Base-by-base conservation (phyloP, 2,329 filamentous ascomycete species). In the Fusarium gaditjirri region DNA sequence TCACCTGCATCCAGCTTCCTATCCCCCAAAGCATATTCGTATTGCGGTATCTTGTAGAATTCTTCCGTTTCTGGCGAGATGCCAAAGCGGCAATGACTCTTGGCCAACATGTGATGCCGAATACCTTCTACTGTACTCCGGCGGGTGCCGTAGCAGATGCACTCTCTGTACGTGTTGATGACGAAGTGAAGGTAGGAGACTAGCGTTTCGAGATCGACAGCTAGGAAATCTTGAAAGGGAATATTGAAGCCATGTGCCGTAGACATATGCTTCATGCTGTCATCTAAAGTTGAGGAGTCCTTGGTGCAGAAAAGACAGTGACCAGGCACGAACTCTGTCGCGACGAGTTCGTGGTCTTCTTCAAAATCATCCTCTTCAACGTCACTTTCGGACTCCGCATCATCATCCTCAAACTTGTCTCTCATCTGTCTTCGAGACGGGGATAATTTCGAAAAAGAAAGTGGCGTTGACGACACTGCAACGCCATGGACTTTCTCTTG, bases 81-180 rank as follows among this genome's bases (percentile, higher is more conserved):
- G n/a, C 85, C 78, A 41, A 87, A 81, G 8, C 78, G 82, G 70
- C 86, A 88, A 65, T 88, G 86, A 0, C 84, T 82, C 43, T 86
- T 88, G 12, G 80, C 82, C 2, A 78, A 65, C 86, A 88, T 88
- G 67, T 88, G 87, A 35, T 87, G 85, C 55, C 86, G 85, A 0
- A 84, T 81, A 0, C 82, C 87, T 55, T 85, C 80, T 0, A 81
- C 78, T 1, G 83, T 85, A 5, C 76, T 75, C 35, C 84, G 81
- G 38, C 82, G 78, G 8, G 81, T 84, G 2, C 84, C 83, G 71
- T 87, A 89, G 23, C 81, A 81, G 33, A 89, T 80, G 65, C 87
- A 89, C 73, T 88, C 85, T 36, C 80, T 78, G 62, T 86, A 87
- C 2, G 78, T 81, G n/a, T 81, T 83, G 27, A 89, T 83, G 53